phyloP scores from a whole-genome alignment of 495 filamentous ascomycete genomes.

The Platismatia glauca region DNA sequence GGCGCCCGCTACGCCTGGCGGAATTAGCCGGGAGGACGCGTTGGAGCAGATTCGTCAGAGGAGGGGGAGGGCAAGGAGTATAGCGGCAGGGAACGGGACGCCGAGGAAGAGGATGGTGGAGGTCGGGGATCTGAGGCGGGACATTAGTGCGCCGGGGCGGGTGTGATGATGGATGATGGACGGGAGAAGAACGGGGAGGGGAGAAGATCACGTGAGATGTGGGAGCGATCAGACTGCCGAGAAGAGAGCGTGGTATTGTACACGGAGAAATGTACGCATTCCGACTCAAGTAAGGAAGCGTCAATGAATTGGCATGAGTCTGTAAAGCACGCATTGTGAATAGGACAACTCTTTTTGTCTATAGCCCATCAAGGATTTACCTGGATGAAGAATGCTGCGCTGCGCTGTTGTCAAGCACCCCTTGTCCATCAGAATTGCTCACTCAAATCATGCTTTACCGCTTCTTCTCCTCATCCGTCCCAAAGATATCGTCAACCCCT shows the following conservation, averaged over 20 bases:
- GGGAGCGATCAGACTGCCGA: neutral
- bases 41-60: conserved; percentile 44
- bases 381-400: neutral
- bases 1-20: conserved; percentile 30
- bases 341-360: neutral
- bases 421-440: too few species aligned
- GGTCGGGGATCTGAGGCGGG: conserved; percentile 16
- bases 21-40: conserved; percentile 42
- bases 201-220: too few species aligned
- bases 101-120: conserved; percentile 20
- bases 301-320: neutral
- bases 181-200: neutral
- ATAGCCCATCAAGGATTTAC: neutral
- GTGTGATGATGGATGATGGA: neutral
- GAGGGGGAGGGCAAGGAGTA: conserved; percentile 39
- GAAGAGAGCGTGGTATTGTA: neutral
- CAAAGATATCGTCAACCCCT: conserved; percentile 57
- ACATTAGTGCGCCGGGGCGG: conserved; percentile 23
- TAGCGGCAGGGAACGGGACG: conserved; percentile 30
- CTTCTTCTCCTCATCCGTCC: conserved; percentile 2
- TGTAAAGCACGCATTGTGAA: neutral
- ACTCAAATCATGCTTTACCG: neutral
- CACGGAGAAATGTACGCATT: neutral
- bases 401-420: neutral
- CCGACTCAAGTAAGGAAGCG: neutral